Evolutionary conservation across 2,329 filamentous ascomycete genomes (phyloP), one percentile per base, ranked within the genome.

Genomic region (Alternaria novae-zelandiae): DNA sequence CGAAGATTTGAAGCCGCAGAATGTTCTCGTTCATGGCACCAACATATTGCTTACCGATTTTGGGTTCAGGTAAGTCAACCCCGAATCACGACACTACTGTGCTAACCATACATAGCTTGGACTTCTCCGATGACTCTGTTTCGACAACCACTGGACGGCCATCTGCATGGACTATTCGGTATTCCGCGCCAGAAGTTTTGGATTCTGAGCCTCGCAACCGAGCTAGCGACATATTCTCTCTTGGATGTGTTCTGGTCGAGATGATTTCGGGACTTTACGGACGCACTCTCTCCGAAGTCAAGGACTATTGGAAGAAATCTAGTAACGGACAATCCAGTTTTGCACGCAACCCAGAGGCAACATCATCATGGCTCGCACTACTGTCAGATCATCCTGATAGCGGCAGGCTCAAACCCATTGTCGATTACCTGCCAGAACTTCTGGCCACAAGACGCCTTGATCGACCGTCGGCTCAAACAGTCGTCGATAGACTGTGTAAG

Each of bases 401-500:
- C 12, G 5, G 13, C 12, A 53, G 30, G 7, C 50, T 36, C 13
- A 25, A 23, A 8, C 13, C 8, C 3, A 21, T 53, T 12, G 13
- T 53, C 9, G 13, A 41, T 2, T 41, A n/a, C 13, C 12, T 53
- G 13, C 49, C 49, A 13, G 15, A 36, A 1, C 15, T 36, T 1
- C 32, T 36, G 13, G 32, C 3, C 15, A 36, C 32, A 36, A 36
- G 5, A n/a, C 13, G 32, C 0, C 32, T 36, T n/a, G 32, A 36
- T 36, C 32, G 32, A 36, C 32, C 15, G 13, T n/a, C 15, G 32
- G 32, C 32, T n/a, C 32, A 4, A 4, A 4, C 32, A 36, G 32
- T 36, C 1, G 3, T 36, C 0, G 7, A 4, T n/a, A n/a, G 13
- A n/a, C 2, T 36, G 32, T 0, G 2, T 0, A n/a, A 36, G 0